Conservation (phyloP, 495 filamentous ascomycete genomes). For the Talaromyces nanjingensis region DNA sequence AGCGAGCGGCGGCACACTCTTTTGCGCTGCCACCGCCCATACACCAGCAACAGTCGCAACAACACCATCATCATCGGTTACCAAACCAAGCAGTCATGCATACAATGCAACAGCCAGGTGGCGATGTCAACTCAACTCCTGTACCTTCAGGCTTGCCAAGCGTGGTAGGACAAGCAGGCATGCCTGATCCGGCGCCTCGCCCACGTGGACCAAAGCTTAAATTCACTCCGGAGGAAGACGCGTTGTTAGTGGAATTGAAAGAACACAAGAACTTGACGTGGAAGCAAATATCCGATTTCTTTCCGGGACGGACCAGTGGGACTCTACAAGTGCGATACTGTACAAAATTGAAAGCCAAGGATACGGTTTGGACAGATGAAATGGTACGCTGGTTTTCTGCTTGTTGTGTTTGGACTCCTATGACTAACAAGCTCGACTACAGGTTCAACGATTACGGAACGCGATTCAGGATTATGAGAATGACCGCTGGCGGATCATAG, state of each 20-base stretch:
- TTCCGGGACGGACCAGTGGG: conserved; percentile 78
- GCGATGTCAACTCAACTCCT: conserved; percentile 21
- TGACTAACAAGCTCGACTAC: not conserved
- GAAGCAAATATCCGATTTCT: conserved; percentile 95
- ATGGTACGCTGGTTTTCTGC: conserved; percentile 50
- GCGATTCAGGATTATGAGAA: conserved; percentile 84
- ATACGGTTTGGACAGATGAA: conserved; percentile 85
- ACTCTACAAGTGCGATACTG: conserved; percentile 92
- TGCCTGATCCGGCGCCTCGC: conserved; percentile 69
- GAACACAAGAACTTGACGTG: conserved; percentile 88
- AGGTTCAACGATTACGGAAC: conserved; percentile 72
- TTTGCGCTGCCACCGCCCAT: conserved; percentile 23
- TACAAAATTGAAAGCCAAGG: conserved; percentile 87
- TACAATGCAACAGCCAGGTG: conserved; percentile 18
- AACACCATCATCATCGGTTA: conserved; percentile 69
- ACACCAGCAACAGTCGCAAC: conserved; percentile 23
- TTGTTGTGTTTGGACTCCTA: not conserved
- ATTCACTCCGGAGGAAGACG: conserved; percentile 85
- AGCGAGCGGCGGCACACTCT: conserved; percentile 21
- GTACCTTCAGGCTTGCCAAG: conserved; percentile 46
- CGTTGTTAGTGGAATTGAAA: conserved; percentile 76
- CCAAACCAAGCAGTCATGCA: conserved; percentile 53
- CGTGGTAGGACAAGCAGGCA: conserved; percentile 73
- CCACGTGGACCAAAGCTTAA: conserved; percentile 82
- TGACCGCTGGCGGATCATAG: conserved; percentile 82